Conservation (phyloP, 116 monocot genomes). For the Dioscorea cayenensis region DNA sequence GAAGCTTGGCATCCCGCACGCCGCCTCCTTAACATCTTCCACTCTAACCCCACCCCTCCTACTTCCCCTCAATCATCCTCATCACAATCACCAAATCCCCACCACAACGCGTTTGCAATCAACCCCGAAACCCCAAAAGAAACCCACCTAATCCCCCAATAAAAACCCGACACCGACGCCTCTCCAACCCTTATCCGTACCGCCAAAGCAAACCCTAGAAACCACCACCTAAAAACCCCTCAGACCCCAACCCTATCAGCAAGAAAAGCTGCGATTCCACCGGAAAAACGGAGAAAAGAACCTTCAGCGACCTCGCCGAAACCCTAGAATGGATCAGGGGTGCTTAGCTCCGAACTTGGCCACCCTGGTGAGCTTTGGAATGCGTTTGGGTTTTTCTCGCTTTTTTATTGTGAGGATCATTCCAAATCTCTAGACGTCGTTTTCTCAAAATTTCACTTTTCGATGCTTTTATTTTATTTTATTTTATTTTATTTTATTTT, state of each 20-base stretch:
- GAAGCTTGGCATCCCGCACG: slow-evolving; percentile 37
- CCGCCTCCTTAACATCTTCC: slow-evolving; percentile 33
- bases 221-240: not conserved
- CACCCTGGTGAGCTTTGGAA: not conserved
- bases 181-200: slow-evolving; percentile 9
- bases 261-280: too few species aligned
- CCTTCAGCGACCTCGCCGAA: not conserved
- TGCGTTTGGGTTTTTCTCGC: not conserved
- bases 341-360: not conserved
- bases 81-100: slow-evolving; percentile 4
- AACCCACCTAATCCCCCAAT: too few species aligned
- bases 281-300: not conserved
- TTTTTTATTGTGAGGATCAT: not conserved
- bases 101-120: not conserved
- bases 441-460: slow-evolving; percentile 2
- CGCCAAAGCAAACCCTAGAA: slow-evolving; percentile 2
- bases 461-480: not conserved
- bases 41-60: slow-evolving; percentile 18
- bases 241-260: not conserved
- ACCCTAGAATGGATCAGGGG: not conserved
- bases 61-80: slow-evolving; percentile 20
- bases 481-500: not conserved
- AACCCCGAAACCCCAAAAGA: too few species aligned
- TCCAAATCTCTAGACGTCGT: slow-evolving; percentile 11
- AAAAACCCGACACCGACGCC: not conserved